Base-by-base conservation (phyloP, 495 filamentous ascomycete genomes). In the Hyaloscypha finlandica region DNA sequence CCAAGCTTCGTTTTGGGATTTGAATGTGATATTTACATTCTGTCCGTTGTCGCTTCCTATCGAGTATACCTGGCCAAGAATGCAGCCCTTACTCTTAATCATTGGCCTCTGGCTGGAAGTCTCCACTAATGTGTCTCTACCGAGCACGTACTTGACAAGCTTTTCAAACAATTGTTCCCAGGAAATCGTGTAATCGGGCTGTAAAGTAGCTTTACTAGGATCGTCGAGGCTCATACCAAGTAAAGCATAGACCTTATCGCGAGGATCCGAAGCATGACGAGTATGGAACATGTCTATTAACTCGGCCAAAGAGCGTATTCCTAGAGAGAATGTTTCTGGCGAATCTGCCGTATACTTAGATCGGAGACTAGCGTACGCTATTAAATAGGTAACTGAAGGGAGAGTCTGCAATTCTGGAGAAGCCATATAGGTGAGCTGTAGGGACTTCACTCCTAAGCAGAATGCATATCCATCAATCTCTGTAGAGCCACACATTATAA, bases 201-300 rank as follows among this genome's bases (percentile, higher is more conserved):
- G n/a, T 20, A 65, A 59, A 31, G 29, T 31, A 22, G 63, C 53
- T 8, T 35, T 19, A 32, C 37, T 16, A 45, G n/a, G 35, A 56
- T 56, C 19, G 16, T 56, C 9, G 29, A n/a, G 8, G 29, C 53
- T 56, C 53, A 56, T 56, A 11, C 53, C 53, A 56, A 56, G 53
- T 4, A 56, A 56, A 30, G 53, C 53, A 56, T 56, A 56, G 4
- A 56, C 53, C 53, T 56, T 56, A 16, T 56, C 53, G 20, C 16
- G 53, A 16, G 3, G n/a, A 8, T 56, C 8, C 6, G 53, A 9
- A 56, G 53, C 53, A 5, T 56, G 4, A n/a, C 62, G 71, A 33
- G 66, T 67, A 60, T 76, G 72, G 68, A 73, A 77, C 72, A 77
- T 75, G 48, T 75, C 73, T 20, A 77, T 48, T 48, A 79, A 66